Conservation (phyloP, 1,284 basidiomycete species). For the Caloboletus inedulis region DNA sequence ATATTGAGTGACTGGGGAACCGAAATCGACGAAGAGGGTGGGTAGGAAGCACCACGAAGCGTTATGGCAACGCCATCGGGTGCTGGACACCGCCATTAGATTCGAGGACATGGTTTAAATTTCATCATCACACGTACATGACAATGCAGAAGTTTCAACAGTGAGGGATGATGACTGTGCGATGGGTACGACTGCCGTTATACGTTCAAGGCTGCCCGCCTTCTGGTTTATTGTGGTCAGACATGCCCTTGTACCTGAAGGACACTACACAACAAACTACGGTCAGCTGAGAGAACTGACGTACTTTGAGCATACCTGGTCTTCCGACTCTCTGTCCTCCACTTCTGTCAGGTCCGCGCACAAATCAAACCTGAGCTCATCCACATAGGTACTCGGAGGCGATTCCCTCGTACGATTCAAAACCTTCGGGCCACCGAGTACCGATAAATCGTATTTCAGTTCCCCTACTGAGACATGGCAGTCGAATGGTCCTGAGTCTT, state of each 20-base stretch:
- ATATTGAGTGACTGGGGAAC: conserved; percentile 58
- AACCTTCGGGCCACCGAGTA: conserved; percentile 48
- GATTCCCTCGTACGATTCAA: conserved; percentile 39
- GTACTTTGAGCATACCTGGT: conserved; percentile 56
- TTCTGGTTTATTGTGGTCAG: conserved; percentile 66
- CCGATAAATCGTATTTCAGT: conserved; percentile 56
- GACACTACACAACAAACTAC: conserved; percentile 49
- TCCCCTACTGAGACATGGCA: conserved; percentile 50
- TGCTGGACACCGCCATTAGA: conserved; percentile 19
- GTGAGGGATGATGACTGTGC: conserved; percentile 47
- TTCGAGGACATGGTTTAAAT: background rate
- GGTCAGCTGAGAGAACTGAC: background rate
- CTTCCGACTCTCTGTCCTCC: conserved; percentile 48
- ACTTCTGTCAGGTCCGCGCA: conserved; percentile 56
- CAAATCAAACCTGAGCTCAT: conserved; percentile 52
- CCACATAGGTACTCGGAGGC: conserved; percentile 49
- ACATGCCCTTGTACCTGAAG: conserved; percentile 64
- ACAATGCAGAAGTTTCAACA: conserved; percentile 39
- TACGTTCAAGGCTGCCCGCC: conserved; percentile 46
- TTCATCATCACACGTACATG: conserved; percentile 41
- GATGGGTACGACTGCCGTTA: conserved; percentile 65
- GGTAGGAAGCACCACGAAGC: conserved; percentile 63
- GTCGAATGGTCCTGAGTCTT: conserved; percentile 45
- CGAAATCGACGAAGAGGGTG: conserved; percentile 39
- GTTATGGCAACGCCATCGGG: conserved; percentile 53